Evolutionary conservation across 2,329 filamentous ascomycete genomes (phyloP).

Genomic region (Pyrenophora seminiperda): DNA sequence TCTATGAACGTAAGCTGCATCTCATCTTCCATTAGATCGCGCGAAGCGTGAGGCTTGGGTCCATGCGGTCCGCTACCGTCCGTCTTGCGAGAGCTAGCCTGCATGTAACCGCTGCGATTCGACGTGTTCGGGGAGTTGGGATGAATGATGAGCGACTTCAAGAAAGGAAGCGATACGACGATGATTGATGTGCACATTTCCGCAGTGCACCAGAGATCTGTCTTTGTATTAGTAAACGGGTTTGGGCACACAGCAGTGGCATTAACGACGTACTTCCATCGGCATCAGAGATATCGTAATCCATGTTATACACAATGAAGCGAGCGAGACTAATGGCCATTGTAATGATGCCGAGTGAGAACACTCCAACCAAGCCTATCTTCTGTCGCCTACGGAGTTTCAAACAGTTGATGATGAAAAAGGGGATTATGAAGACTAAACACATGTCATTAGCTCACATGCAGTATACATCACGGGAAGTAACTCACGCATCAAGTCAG

Average conservation of each 20-base stretch:
- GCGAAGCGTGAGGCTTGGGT: conserved; percentile 14
- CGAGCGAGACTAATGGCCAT: conserved; percentile 29
- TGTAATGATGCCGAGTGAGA: conserved; percentile 28
- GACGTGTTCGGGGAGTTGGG: conserved; percentile 6
- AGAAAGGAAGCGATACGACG: conserved; percentile 27
- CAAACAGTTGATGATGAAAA: conserved; percentile 29
- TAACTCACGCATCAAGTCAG: conserved; percentile 25
- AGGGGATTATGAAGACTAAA: conserved; percentile 28
- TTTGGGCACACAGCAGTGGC: not conserved
- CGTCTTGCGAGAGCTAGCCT: not conserved
- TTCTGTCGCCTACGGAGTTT: conserved; percentile 32
- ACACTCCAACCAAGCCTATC: conserved; percentile 29
- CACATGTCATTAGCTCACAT: not conserved
- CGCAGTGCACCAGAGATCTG: conserved; percentile 31
- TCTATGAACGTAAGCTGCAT: conserved; percentile 25
- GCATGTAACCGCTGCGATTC: conserved; percentile 24
- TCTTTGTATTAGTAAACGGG: not conserved
- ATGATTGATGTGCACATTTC: conserved; percentile 30
- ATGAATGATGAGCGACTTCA: conserved; percentile 25
- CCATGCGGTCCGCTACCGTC: not conserved
- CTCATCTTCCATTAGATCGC: conserved; percentile 21
- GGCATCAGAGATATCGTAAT: conserved; percentile 25
- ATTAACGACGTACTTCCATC: conserved; percentile 22
- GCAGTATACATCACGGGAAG: accelerated
- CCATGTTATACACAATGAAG: conserved; percentile 27